Conservation (phyloP, 257 asterid species). For the Solanum clarkiae region DNA sequence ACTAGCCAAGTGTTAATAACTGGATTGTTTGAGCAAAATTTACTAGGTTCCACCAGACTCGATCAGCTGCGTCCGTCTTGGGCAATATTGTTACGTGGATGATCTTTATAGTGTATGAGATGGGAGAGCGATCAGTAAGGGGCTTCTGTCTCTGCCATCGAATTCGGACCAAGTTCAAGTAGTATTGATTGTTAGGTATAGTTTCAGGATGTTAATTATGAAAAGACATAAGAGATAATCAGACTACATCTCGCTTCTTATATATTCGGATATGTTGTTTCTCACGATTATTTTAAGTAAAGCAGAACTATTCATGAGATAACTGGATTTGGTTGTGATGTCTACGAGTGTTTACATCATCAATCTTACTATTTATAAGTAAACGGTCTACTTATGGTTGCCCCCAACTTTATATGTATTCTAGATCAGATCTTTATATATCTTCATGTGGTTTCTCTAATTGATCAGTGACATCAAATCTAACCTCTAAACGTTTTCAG, state of each 20-base stretch:
- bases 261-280: background rate
- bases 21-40: background rate
- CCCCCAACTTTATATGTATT: background rate
- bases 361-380: background rate
- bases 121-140: background rate
- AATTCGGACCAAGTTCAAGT: background rate
- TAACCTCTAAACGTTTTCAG: conserved; percentile 12
- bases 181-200: background rate
- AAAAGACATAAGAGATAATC: background rate
- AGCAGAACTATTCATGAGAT: background rate
- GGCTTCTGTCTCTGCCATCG: background rate
- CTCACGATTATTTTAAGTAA: background rate
- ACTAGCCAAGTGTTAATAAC: background rate
- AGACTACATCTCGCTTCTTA: background rate
- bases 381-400: background rate
- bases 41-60: background rate
- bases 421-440: background rate
- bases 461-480: background rate
- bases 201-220: background rate
- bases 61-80: too few relatives aligned
- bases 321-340: background rate
- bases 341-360: background rate
- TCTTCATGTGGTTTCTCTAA: background rate
- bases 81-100: background rate
- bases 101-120: background rate